phyloP scores from a whole-genome alignment of 805 yeast species.

The Pichia thaimueangensis region DNA sequence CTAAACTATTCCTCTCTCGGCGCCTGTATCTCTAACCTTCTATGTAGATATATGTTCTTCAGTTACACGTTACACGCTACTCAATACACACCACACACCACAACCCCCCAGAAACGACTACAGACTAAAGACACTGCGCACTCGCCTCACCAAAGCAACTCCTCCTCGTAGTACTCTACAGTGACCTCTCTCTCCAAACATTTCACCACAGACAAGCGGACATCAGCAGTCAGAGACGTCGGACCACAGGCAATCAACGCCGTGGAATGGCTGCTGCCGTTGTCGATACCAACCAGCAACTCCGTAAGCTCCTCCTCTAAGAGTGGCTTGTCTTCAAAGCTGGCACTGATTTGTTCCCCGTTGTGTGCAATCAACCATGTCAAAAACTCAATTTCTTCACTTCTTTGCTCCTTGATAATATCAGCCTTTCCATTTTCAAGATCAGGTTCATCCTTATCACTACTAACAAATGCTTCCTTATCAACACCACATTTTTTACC shows the following conservation, averaged over 20 bases:
- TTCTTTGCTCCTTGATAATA: conserved; percentile 1
- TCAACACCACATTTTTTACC: background rate
- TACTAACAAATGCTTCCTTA: background rate
- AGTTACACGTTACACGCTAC: too few species aligned
- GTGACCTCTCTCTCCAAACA: conserved; percentile 23
- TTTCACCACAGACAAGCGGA: conserved; percentile 27
- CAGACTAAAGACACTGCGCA: background rate
- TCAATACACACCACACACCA: too few species aligned
- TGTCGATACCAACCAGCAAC: conserved; percentile 14
- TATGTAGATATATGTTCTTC: too few species aligned
- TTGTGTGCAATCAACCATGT: conserved; percentile 15
- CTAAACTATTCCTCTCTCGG: too few species aligned
- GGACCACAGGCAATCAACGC: conserved; percentile 36
- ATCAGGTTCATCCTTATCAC: background rate
- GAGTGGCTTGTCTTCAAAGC: conserved; percentile 23
- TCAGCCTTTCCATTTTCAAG: background rate
- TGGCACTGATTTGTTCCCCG: conserved; percentile 19
- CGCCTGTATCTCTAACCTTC: too few species aligned
- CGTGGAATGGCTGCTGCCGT: conserved; percentile 18
- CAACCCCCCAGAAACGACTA: background rate
- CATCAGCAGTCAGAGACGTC: conserved; percentile 27
- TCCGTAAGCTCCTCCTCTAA: conserved; percentile 19
- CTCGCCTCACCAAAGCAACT: conserved; percentile 31
- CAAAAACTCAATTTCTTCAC: conserved; percentile 9
- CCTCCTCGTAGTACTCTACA: conserved; percentile 35